Evolutionary conservation across 208 protist species (phyloP).

Genomic region (Acanthamoeba castellanii): DNA sequence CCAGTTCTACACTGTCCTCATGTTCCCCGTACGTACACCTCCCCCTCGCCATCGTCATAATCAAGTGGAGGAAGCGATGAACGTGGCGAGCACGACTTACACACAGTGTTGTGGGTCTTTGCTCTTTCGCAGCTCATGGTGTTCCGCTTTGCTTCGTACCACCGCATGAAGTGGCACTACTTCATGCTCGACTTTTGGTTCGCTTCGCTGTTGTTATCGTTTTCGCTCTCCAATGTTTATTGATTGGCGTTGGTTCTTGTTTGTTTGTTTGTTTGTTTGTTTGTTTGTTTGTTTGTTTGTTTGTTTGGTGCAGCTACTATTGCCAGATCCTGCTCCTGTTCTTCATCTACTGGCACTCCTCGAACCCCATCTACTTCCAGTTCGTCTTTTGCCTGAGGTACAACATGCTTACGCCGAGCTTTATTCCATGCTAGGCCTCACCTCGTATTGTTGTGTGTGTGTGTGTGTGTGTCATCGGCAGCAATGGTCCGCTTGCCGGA

Average conservation of each 20-base stretch:
- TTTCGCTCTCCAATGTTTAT: too few species aligned
- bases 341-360: conserved; percentile 71
- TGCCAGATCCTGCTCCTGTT: conserved; percentile 73
- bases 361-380: neutral
- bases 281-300: too few species aligned
- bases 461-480: too few species aligned
- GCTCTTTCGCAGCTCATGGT: conserved; percentile 71
- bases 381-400: conserved; percentile 59
- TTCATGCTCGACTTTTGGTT: conserved; percentile 80
- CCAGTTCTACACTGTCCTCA: conserved; percentile 77
- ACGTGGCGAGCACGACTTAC: too few species aligned
- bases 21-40: conserved; percentile 79
- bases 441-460: neutral
- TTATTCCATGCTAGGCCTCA: too few species aligned
- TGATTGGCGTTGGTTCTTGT: too few species aligned
- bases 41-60: too few species aligned
- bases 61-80: too few species aligned
- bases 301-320: too few species aligned
- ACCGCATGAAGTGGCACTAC: conserved; percentile 82
- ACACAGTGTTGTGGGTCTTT: too few species aligned
- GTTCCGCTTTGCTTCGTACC: conserved; percentile 77
- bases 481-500: conserved; percentile 81
- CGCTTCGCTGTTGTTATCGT: too few species aligned
- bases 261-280: too few species aligned
- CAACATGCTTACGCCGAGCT: neutral